Conservation (phyloP, 2,329 filamentous ascomycete species). For the Myriangium duriaei region DNA sequence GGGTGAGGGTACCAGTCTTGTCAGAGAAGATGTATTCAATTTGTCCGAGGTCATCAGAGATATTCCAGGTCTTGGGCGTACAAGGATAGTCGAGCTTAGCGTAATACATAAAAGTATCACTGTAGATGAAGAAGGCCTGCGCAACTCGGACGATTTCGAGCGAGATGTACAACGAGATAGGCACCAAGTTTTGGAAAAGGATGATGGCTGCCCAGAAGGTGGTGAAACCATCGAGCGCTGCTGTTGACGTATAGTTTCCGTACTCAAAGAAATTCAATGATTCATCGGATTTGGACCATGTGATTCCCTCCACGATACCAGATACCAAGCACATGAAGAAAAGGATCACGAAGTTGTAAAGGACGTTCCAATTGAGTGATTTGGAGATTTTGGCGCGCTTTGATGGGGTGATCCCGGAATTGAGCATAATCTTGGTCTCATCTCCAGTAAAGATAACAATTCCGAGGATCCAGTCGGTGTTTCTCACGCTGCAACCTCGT, state of each 20-base stretch:
- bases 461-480: conserved; percentile 91
- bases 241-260: conserved; percentile 54
- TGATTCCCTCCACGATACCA: conserved; percentile 71
- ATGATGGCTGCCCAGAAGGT: conserved; percentile 94
- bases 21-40: conserved; percentile 99
- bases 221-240: conserved; percentile 77
- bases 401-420: conserved; percentile 85
- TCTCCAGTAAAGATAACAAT: conserved; percentile 89
- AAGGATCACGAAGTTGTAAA: conserved; percentile 89
- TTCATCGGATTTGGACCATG: conserved; percentile 62
- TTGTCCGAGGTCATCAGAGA: conserved; percentile 93
- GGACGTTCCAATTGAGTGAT: conserved; percentile 92
- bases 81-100: conserved; percentile 87
- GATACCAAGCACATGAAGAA: conserved; percentile 80
- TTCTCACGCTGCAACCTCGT: conserved; percentile 83
- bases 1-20: conserved; percentile 80
- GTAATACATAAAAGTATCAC: conserved; percentile 94
- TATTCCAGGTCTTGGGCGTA: conserved; percentile 97
- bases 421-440: conserved; percentile 99
- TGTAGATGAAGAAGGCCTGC: conserved; percentile 96
- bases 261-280: conserved; percentile 76
- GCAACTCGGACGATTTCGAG: conserved; percentile 88
- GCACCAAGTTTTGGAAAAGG: conserved; percentile 95
- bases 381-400: conserved; percentile 86
- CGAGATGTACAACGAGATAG: conserved; percentile 94